Evolutionary conservation across 345 rosid species (phyloP), one percentile per base, ranked within the genome.

Genomic region (Isatis tinctoria): DNA sequence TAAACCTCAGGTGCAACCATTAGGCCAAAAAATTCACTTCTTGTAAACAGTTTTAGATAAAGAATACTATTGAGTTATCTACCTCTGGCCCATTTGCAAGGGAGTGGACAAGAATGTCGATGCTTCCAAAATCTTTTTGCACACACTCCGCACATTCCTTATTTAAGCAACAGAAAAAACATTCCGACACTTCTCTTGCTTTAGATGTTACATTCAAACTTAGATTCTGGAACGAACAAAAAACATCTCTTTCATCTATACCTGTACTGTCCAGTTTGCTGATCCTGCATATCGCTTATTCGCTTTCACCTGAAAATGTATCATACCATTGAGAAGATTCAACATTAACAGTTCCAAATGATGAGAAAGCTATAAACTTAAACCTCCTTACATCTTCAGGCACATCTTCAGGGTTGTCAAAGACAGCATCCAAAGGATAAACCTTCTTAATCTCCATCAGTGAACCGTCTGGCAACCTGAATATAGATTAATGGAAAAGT

Each of bases 11-110:
- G 58, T 24, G 63, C 56, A 77, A 33, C 36, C 26, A 36, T 66
- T 56, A 71, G 39, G 45, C 2, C 3, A 45, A 28, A 47, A 49
- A 14, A 6, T 16, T n/a, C 37, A 64, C 9, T 37, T 33, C 11
- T 13, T 62, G 40, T 41, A 35, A 45, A 6, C 35, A 39, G 58
- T 26, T 54, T 58, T 2, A 2, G 9, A 30, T 26, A n/a, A 30
- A 37, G 22, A 57, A 30, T 26, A 13, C 48, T 63, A n/a, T 40
- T 58, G n/a, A 60, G 18, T 45, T 72, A 10, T 57, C 10, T 81
- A 90, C 98, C 99, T 95, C 97, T 6, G 98, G 98, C 27, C 96
- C 98, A 60, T 95, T 92, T 28, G 98, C 99, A 65, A 95, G 92
- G 26, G 98, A 95, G 74, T 95, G 98, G 62, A 95, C 91, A 45